These are phyloP conservation scores for Thelonectria olida DNA, from an alignment of 2,329 filamentous ascomycete species.

Conservation along the genomic window DNA sequence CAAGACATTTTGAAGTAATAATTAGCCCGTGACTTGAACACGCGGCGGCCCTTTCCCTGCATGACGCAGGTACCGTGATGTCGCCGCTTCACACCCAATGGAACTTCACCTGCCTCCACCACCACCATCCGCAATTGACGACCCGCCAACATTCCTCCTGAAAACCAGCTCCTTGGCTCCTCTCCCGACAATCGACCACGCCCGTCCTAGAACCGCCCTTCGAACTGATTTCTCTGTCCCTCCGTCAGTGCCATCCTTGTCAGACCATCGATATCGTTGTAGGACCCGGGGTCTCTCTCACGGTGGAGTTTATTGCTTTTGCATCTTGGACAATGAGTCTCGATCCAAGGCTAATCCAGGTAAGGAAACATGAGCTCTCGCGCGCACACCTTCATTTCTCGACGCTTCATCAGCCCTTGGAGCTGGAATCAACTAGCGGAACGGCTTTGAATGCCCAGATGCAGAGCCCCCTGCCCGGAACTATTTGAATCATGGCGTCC, in stretches of 20 bases:
- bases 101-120: background rate
- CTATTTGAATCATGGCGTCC: constrained; percentile 33
- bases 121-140: background rate
- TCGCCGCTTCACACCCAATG: background rate
- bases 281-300: constrained; percentile 1
- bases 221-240: background rate
- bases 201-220: background rate
- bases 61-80: background rate
- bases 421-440: constrained; percentile 35
- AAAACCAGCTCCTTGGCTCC: background rate
- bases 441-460: constrained; percentile 8
- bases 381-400: constrained; percentile 38
- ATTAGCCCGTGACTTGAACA: background rate
- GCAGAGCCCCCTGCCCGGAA: background rate
- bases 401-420: constrained; percentile 23
- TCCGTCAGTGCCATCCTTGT: constrained; percentile 12
- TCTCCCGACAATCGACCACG: background rate
- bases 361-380: constrained; percentile 15
- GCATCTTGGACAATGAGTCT: constrained; percentile 18
- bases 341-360: constrained; percentile 14
- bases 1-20: background rate
- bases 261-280: constrained; percentile 11
- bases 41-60: background rate
- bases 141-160: background rate
- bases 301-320: constrained; percentile 18